Base-by-base conservation (phyloP, 202 grass and related monocot genomes). In the Schoenoplectus triqueter region DNA sequence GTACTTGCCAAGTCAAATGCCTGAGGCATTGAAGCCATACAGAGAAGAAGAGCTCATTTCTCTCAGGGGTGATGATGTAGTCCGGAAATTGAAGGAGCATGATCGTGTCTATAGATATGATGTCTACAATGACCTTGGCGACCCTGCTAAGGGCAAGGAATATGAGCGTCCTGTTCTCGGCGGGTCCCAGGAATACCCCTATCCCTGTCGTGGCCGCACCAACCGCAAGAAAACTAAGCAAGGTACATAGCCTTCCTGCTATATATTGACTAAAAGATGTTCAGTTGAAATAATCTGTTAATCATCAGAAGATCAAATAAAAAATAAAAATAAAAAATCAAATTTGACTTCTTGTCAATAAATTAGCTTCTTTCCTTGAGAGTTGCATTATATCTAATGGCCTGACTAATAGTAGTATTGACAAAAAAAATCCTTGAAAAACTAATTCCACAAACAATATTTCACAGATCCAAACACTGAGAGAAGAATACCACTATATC, bases 71-170 rank as follows among this genome's bases (percentile, higher is more conserved):
- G 90, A 92, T 49, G 45, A 92, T 71, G 86, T 82, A 64, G 48
- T 80, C 39, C 80, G 90, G 15, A 57, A 86, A 2, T 91, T 92
- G 15, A 0, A 91, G 74, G 92, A 97, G 81, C 85, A 90, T 71
- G 90, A 97, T 84, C 90, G 94, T 21, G 84, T 97, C 0, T 97
- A 97, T 86, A 76, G 81, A 87, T 97, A 97, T 76, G 94, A 80
- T 31, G 79, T 90, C 81, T 97, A 97, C 87, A 97, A 97, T 69
- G 92, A 97, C 82, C 90, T 97, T n/a, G 94, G 90, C 40, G 70
- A 90, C 40, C 90, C 86, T 17, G 86, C 88, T 69, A 7, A 40
- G 10, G 31, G 42, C 10, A 39, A 86, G 17, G 47, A 40, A 5
- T 50, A 42, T 74, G 84, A 82, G 0, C 94, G 94, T 21, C 90